Evolutionary conservation across 78 protist species (phyloP).

Genomic region (Speleostelium caveatum): DNA sequence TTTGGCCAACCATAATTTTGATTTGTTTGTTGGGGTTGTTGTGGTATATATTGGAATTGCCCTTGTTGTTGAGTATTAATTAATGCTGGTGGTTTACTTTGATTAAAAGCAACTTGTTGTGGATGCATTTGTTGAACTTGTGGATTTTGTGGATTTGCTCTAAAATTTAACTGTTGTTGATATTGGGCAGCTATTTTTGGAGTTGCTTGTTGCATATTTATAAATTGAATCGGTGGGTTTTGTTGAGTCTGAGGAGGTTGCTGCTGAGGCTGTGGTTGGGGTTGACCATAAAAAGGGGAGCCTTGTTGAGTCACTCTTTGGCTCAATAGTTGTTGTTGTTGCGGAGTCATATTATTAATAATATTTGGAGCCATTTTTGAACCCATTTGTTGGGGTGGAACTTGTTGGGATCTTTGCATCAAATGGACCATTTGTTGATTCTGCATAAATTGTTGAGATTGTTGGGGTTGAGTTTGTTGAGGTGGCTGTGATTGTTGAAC

Average conservation of each 20-base stretch:
- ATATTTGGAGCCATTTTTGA: no score
- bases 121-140: neutral
- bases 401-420: no score
- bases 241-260: neutral
- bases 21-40: no score
- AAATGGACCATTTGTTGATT: neutral
- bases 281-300: no score
- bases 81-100: neutral
- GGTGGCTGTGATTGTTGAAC: neutral
- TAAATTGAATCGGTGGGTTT: neutral
- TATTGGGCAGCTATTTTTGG: neutral
- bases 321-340: no score
- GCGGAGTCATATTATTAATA: no score
- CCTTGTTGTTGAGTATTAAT: conserved; percentile 3
- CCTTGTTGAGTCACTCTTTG: no score
- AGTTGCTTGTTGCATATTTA: neutral
- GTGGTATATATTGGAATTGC: neutral
- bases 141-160: neutral
- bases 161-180: neutral
- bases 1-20: no score
- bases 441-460: neutral
- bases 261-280: neutral
- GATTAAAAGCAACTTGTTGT: neutral
- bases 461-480: neutral
- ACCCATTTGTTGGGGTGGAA: no score